Evolutionary conservation across 2,329 filamentous ascomycete genomes (phyloP), one percentile per base, ranked within the genome.

Genomic region (Ceratocystiopsis brevicomis): DNA sequence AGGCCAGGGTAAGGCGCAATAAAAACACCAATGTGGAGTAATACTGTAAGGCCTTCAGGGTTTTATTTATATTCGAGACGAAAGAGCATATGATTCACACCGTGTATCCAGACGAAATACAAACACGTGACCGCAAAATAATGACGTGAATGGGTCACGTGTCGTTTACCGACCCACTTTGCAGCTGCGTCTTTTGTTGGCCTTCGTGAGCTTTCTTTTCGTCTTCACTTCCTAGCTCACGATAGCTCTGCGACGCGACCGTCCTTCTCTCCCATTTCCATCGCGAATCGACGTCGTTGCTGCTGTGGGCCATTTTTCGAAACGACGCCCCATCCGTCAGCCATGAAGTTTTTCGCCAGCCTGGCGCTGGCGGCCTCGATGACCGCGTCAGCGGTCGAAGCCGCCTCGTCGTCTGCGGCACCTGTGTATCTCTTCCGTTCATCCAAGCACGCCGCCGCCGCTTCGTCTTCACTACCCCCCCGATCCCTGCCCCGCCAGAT

Each of bases 341-440:
- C 47, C 3, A 60, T 60, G 57, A 57, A 54, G 53, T 45, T 58
- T 25, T 39, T 54, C 39, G 49, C 53, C 33, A 47, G 54, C 47
- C 49, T 58, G 43, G 52, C 54, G 41, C 47, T 54, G 25, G 55
- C 56, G 39, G 57, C 53, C 44, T 41, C 45, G 6, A 49, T 60
- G 35, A 53, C 51, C 37, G 53, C 53, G 44, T 48, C 57, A 37
- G 53, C 53, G 38, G 46, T 48, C 42, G 57, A 59, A 44, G 62
- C 65, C 40, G 40, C 38, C 53, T 57, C 41, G 54, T 59, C 41
- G 58, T 60, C 41, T 14, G 53, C 58, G 37, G 70, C 71, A 43
- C 63, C 68, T 50, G 71, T 71, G 49, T 77, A 69, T 56, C 61
- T 76, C 45, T 60, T 75, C 41, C 61, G 52, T 41, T 51, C 57